A percentile compares a stretch with the other conserved stretches of the same genome.
These are phyloP conservation scores for Salmacisia buchloeana DNA, from an alignment of 1,284 basidiomycete genomes.

Conservation along the genomic window DNA sequence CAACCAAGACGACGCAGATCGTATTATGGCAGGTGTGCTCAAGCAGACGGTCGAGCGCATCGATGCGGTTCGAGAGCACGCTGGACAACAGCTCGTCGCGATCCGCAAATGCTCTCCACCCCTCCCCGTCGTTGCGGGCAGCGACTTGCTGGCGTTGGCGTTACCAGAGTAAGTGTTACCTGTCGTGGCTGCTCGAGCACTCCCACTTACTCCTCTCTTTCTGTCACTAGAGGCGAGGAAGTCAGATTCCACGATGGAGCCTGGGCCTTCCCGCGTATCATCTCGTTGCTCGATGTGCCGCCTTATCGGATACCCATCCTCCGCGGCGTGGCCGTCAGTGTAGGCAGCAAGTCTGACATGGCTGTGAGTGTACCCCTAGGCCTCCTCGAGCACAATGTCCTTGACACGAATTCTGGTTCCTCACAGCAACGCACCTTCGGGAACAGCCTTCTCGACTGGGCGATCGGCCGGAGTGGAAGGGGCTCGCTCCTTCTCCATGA, in stretches of 20 bases:
- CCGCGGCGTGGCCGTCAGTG: conserved; percentile 22
- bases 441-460: neutral
- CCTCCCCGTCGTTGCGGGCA: neutral
- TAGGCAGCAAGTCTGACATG: conserved; percentile 29
- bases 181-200: neutral
- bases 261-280: conserved; percentile 13
- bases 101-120: neutral
- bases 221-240: neutral
- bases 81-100: conserved; percentile 56
- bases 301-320: conserved; percentile 16
- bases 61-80: conserved; percentile 77
- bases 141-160: conserved; percentile 5
- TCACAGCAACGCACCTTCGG: conserved; percentile 9
- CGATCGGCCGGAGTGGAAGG: neutral
- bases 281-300: conserved; percentile 15
- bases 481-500: conserved; percentile 12
- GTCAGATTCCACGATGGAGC: conserved; percentile 20
- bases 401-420: neutral
- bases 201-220: neutral
- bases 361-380: conserved; percentile 19
- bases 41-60: conserved; percentile 87
- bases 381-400: neutral
- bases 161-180: conserved; percentile 4
- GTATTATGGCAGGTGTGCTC: conserved; percentile 59
- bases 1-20: conserved; percentile 14